A percentile compares a stretch with the other conserved stretches of the same genome.
phyloP scores from a whole-genome alignment of 2,329 filamentous ascomycete species.

The Trichoderma aggressivum region DNA sequence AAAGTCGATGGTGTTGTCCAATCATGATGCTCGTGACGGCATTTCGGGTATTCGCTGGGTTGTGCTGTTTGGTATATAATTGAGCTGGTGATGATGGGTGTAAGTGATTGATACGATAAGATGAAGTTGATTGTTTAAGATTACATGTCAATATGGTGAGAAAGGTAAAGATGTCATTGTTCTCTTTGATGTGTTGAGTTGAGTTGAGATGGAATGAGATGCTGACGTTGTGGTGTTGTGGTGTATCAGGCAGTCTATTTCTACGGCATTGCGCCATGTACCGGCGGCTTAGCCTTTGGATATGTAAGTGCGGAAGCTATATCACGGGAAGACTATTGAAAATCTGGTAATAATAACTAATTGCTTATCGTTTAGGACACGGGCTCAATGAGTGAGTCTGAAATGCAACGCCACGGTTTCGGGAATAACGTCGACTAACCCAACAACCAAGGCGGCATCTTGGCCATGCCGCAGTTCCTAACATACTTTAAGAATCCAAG shows the following conservation, averaged over 20 bases:
- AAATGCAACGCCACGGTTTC: neutral
- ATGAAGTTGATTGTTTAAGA: neutral
- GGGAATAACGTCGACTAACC: neutral
- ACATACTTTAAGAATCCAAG: constrained; percentile 17
- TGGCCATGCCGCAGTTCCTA: constrained; percentile 17
- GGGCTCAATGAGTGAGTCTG: constrained; percentile 17
- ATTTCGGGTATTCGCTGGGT: neutral
- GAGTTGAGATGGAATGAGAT: neutral
- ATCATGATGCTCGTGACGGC: neutral
- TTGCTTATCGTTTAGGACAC: neutral
- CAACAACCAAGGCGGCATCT: neutral
- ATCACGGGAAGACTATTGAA: neutral
- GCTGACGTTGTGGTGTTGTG: neutral
- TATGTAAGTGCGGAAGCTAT: constrained; percentile 13
- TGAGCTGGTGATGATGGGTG: neutral
- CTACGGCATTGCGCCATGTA: constrained; percentile 18
- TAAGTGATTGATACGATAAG: neutral
- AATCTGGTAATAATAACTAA: neutral
- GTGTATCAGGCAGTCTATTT: constrained; percentile 3
- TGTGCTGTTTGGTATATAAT: constrained; percentile 1
- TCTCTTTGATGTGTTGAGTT: neutral
- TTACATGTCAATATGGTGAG: neutral
- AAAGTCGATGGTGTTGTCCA: neutral
- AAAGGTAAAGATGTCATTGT: neutral
- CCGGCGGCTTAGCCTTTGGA: constrained; percentile 16